Conservation (phyloP, 1,139 yeast genomes). For the Debaryomyces fabryi region DNA sequence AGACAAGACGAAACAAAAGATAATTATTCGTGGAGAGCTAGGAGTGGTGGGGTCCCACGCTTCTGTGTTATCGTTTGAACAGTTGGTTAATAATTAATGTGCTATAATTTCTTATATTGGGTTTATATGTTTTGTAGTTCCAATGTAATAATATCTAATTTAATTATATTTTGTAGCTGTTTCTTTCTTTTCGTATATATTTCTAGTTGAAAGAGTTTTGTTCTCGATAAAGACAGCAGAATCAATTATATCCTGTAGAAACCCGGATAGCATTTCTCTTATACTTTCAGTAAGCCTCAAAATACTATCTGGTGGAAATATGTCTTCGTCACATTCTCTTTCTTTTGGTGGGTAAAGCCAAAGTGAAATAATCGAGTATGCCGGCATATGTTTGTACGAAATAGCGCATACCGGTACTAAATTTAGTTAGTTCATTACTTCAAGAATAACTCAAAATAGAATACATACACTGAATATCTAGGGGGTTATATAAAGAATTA, state of each 20-base stretch:
- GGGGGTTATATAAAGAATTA: constrained; percentile 20
- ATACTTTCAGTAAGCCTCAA: constrained; percentile 18
- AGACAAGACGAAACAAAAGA: constrained; percentile 3
- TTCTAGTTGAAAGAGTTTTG: constrained; percentile 12
- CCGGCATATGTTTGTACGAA: constrained; percentile 17
- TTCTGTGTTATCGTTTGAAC: constrained; percentile 6
- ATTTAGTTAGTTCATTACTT: constrained; percentile 13
- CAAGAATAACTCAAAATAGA: background rate
- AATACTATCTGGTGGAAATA: constrained; percentile 14
- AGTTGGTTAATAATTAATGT: background rate
- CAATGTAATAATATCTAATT: constrained; percentile 4
- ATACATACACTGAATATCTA: constrained; percentile 18
- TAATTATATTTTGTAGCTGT: background rate
- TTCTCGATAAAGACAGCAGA: constrained; percentile 22
- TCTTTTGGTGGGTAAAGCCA: constrained; percentile 25
- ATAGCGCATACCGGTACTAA: constrained; percentile 26
- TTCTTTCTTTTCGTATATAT: constrained; percentile 8
- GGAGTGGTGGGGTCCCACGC: background rate
- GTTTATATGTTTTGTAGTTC: constrained; percentile 2
- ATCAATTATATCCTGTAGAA: constrained; percentile 10
- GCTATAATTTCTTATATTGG: constrained; percentile 3
- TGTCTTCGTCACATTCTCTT: constrained; percentile 5
- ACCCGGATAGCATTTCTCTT: constrained; percentile 14
- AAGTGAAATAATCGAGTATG: constrained; percentile 24
- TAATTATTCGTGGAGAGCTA: constrained; percentile 2